Evolutionary conservation across 2,329 filamentous ascomycete genomes (phyloP).

Genomic region (Alternaria postmessia): DNA sequence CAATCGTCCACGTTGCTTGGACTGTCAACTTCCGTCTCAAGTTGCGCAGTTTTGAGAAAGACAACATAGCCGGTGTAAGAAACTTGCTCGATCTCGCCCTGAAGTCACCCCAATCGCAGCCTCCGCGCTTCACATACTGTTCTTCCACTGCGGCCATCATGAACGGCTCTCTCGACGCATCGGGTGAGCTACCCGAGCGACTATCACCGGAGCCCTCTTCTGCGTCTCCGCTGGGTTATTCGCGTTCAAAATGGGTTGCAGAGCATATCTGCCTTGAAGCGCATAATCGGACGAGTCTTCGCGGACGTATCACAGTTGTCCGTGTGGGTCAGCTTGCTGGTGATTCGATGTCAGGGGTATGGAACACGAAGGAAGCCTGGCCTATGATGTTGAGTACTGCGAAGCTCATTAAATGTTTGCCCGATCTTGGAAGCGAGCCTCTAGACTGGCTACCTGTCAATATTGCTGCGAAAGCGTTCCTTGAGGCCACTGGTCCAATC

Average conservation of each 20-base stretch:
- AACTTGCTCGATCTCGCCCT: slow-evolving; percentile 60
- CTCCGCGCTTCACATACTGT: slow-evolving; percentile 59
- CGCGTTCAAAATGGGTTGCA: slow-evolving; percentile 64
- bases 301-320: slow-evolving; percentile 40
- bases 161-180: slow-evolving; percentile 24
- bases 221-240: slow-evolving; percentile 62
- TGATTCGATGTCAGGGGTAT: slow-evolving; percentile 34
- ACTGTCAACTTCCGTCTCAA: slow-evolving; percentile 69
- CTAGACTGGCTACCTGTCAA: slow-evolving; percentile 48
- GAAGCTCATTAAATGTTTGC: slow-evolving; percentile 38
- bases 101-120: slow-evolving; percentile 34
- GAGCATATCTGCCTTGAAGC: slow-evolving; percentile 62
- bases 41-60: slow-evolving; percentile 63
- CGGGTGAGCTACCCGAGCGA: slow-evolving; percentile 51
- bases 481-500: slow-evolving; percentile 43
- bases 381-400: slow-evolving; percentile 48
- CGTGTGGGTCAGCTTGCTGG: slow-evolving; percentile 55
- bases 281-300: slow-evolving; percentile 37
- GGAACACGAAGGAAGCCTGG: slow-evolving; percentile 47
- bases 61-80: slow-evolving; percentile 60
- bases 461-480: slow-evolving; percentile 58
- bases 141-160: slow-evolving; percentile 61
- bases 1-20: slow-evolving; percentile 71
- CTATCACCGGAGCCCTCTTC: slow-evolving; percentile 53
- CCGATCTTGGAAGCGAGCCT: slow-evolving; percentile 37